phyloP scores from a whole-genome alignment of 495 filamentous ascomycete species.

The Aspergillus homomorphus region DNA sequence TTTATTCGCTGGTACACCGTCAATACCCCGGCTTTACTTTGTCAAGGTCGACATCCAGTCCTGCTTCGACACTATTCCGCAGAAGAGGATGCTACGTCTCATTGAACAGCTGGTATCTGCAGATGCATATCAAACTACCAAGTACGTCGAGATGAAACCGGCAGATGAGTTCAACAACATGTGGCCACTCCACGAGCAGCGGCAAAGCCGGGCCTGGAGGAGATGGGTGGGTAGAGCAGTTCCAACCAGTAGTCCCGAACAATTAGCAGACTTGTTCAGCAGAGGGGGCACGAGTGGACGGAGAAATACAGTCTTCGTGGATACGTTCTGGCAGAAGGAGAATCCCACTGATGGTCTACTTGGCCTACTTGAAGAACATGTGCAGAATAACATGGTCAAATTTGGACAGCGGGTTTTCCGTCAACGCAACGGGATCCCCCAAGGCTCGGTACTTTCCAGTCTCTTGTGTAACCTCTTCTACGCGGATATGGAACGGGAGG shows the following conservation, averaged over 20 bases:
- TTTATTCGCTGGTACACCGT: background rate
- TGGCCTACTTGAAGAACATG: constrained; percentile 68
- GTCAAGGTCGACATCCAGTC: constrained; percentile 89
- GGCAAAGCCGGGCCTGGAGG: constrained; percentile 49
- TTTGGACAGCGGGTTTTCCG: constrained; percentile 87
- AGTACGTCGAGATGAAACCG: constrained; percentile 67
- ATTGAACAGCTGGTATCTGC: constrained; percentile 62
- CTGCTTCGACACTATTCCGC: constrained; percentile 95
- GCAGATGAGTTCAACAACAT: constrained; percentile 17
- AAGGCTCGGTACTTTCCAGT: constrained; percentile 84
- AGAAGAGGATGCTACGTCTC: constrained; percentile 64
- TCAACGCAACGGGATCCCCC: constrained; percentile 86
- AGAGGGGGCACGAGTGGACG: constrained; percentile 33
- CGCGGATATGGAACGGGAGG: constrained; percentile 70
- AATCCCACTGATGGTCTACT: constrained; percentile 60
- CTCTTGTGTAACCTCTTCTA: constrained; percentile 94
- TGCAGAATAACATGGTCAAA: constrained; percentile 78
- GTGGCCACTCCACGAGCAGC: constrained; percentile 12
- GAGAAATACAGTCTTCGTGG: constrained; percentile 73
- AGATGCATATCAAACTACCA: constrained; percentile 65
- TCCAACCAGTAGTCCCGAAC: constrained; percentile 45
- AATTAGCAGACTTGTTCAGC: constrained; percentile 55
- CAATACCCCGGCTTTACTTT: constrained; percentile 59
- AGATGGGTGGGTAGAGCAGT: constrained; percentile 63
- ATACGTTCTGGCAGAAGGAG: constrained; percentile 51